Percentiles rank a stretch among this genome's conserved stretches.
Conservation (phyloP, 164 flowering plant species). For the Litsea cubeba region DNA sequence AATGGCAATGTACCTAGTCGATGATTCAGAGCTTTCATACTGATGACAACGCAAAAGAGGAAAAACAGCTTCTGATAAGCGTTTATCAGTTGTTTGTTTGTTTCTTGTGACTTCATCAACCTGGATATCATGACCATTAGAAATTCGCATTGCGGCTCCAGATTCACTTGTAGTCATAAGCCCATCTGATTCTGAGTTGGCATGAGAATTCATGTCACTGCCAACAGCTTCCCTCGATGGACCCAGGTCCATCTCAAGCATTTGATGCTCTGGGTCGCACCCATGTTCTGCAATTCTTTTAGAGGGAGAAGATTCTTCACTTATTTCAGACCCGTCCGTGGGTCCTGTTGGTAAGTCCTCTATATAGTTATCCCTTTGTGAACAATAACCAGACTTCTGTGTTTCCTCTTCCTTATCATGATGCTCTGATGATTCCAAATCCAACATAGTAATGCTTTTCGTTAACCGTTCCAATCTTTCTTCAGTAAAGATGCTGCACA, state of each 20-base stretch:
- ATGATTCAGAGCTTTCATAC: constrained; percentile 89
- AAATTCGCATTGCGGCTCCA: constrained; percentile 16
- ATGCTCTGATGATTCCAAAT: constrained; percentile 35
- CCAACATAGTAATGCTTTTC: constrained; percentile 47
- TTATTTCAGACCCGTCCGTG: constrained; percentile 26
- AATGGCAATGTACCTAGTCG: constrained; percentile 56
- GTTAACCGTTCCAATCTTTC: constrained; percentile 87
- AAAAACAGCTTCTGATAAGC: constrained; percentile 51
- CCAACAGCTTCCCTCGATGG: constrained; percentile 14
- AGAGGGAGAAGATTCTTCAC: constrained; percentile 28
- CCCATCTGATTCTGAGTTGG: constrained; percentile 26
- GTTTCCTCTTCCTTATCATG: constrained; percentile 22
- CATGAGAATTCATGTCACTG: constrained; percentile 14
- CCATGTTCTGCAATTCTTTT: constrained; percentile 24
- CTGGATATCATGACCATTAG: constrained; percentile 29
- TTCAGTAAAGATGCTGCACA: constrained; percentile 80
- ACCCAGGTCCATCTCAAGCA: constrained; percentile 24
- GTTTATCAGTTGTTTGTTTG: constrained; percentile 48
- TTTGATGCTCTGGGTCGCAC: constrained; percentile 28
- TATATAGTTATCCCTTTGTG: constrained; percentile 16
- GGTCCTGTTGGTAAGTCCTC: constrained; percentile 29
- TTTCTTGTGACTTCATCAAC: constrained; percentile 27
- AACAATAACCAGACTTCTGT: constrained; percentile 21
- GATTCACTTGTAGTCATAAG: constrained; percentile 25
- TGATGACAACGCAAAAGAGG: constrained; percentile 62